Percentiles rank a stretch among this genome's conserved stretches.
Evolutionary conservation across 768 basidiomycete genomes (phyloP).

Genomic region (Austroboletus festivus): DNA sequence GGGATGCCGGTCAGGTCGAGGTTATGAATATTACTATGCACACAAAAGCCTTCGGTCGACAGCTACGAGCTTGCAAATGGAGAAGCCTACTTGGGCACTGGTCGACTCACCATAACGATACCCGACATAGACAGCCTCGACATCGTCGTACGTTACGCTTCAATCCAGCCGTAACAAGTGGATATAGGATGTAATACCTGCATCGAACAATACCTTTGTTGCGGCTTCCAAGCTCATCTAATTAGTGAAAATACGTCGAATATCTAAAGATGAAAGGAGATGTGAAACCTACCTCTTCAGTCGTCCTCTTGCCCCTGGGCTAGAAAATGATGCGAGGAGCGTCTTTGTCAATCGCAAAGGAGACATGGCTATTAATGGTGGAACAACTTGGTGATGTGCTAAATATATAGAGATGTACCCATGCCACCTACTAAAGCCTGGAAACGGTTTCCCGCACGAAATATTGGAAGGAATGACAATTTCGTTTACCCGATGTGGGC

Average conservation of each 20-base stretch:
- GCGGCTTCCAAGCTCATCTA: slow-evolving; percentile 52
- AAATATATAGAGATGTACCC: too few species aligned
- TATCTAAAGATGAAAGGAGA: background rate
- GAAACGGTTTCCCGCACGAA: too few species aligned
- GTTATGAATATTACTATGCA: slow-evolving; percentile 70
- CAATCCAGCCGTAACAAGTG: slow-evolving; percentile 9
- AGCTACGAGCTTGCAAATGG: background rate
- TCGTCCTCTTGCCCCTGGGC: slow-evolving; percentile 63
- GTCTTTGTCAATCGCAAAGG: background rate
- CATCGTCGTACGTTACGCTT: slow-evolving; percentile 68
- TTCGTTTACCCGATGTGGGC: too few species aligned
- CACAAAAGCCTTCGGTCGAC: background rate
- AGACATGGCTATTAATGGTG: too few species aligned
- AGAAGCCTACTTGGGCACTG: slow-evolving; percentile 54
- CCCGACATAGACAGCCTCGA: slow-evolving; percentile 71
- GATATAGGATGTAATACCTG: slow-evolving; percentile 40
- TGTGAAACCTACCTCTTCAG: slow-evolving; percentile 62
- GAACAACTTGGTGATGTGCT: too few species aligned
- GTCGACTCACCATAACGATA: slow-evolving; percentile 79
- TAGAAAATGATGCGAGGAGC: slow-evolving; percentile 21
- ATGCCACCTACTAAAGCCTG: too few species aligned
- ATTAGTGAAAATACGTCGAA: background rate
- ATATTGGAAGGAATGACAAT: too few species aligned
- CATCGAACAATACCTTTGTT: slow-evolving; percentile 81
- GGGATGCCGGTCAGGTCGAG: slow-evolving; percentile 80